Conservation (phyloP, 495 filamentous ascomycete species). For the Aspergillus bertholletiae region DNA sequence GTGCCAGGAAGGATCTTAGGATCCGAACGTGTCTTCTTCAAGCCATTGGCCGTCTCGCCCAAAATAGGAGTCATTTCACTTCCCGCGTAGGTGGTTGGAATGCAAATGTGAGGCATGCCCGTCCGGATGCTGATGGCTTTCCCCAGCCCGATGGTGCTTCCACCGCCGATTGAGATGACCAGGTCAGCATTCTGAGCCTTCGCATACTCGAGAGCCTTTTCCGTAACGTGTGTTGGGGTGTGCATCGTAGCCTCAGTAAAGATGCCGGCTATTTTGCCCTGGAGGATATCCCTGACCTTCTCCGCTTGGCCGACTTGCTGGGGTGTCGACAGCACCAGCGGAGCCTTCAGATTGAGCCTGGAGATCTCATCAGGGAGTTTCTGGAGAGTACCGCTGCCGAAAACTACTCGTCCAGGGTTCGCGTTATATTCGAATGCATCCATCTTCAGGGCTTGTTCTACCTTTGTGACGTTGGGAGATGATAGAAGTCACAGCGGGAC, state of each 20-base stretch:
- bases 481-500: no score
- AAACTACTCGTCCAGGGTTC: slow-evolving; percentile 58
- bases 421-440: slow-evolving; percentile 60
- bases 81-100: slow-evolving; percentile 67
- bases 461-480: neutral
- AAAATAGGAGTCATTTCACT: slow-evolving; percentile 69
- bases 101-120: slow-evolving; percentile 60
- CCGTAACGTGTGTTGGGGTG: slow-evolving; percentile 61
- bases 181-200: slow-evolving; percentile 47
- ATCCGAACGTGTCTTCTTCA: slow-evolving; percentile 63
- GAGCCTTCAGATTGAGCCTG: slow-evolving; percentile 50
- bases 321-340: slow-evolving; percentile 58
- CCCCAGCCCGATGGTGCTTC: slow-evolving; percentile 62
- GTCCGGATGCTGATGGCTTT: slow-evolving; percentile 66
- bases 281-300: slow-evolving; percentile 44
- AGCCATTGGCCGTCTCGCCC: slow-evolving; percentile 60
- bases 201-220: slow-evolving; percentile 54
- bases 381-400: slow-evolving; percentile 58
- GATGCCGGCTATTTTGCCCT: slow-evolving; percentile 50
- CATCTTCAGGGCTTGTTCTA: slow-evolving; percentile 38
- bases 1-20: slow-evolving; percentile 62
- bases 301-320: slow-evolving; percentile 53
- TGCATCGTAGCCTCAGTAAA: slow-evolving; percentile 67
- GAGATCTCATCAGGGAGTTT: slow-evolving; percentile 58
- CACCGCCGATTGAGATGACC: slow-evolving; percentile 60